Evolutionary conservation across 2,329 filamentous ascomycete genomes (phyloP).

Genomic region (Camptophora hylomeconis): DNA sequence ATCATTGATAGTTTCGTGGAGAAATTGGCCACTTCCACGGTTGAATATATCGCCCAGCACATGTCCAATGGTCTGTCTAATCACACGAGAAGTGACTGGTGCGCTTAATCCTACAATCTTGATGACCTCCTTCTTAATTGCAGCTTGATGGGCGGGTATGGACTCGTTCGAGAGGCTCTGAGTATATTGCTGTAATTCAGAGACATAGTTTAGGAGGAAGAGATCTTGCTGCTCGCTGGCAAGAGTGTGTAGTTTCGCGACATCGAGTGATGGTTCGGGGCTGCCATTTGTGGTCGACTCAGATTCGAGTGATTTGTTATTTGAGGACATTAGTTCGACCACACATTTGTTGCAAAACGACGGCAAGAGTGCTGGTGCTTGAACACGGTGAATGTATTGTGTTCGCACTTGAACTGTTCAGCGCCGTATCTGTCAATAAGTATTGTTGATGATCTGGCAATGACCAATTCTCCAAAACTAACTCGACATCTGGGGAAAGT

Average conservation of each 20-base stretch:
- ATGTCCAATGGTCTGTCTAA: constrained; percentile 76
- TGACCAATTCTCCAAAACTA: no score
- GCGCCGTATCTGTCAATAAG: no score
- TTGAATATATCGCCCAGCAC: constrained; percentile 73
- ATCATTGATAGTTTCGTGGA: constrained; percentile 92
- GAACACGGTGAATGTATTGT: no score
- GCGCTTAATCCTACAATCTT: constrained; percentile 75
- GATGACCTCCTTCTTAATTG: constrained; percentile 84
- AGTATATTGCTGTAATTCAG: constrained; percentile 70
- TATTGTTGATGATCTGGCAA: no score
- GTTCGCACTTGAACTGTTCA: no score
- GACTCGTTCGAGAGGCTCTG: constrained; percentile 60
- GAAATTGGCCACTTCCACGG: constrained; percentile 75
- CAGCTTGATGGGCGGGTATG: constrained; percentile 77
- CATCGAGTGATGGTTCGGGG: constrained; percentile 55
- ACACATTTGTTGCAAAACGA: no score
- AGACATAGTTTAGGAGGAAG: constrained; percentile 79
- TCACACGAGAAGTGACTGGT: constrained; percentile 73
- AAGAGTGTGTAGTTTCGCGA: constrained; percentile 76
- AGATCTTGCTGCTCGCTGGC: constrained; percentile 93
- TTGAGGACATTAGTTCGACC: no score
- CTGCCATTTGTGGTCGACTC: constrained; percentile 10
- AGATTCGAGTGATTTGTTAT: no score
- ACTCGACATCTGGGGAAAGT: no score
- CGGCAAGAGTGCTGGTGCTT: no score